Conservation (phyloP, 176 grass and related monocot genomes). For the Alopecurus myosuroides region DNA sequence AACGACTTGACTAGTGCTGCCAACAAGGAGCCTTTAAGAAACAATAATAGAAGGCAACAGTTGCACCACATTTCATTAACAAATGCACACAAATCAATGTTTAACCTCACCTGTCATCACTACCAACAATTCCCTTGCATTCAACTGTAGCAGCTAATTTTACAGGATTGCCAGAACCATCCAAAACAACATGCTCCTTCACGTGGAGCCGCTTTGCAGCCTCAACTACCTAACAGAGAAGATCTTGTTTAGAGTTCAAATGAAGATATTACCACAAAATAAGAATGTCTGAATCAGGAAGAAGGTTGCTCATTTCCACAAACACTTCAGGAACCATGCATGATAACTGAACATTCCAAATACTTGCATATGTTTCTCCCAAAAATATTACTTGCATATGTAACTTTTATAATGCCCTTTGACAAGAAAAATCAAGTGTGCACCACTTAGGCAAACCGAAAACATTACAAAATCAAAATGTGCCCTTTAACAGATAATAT, state of each 20-base stretch:
- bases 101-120: slow-evolving; percentile 81
- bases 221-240: slow-evolving; percentile 71
- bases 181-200: slow-evolving; percentile 87
- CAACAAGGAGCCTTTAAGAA: not conserved
- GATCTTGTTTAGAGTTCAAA: not conserved
- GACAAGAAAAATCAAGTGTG: not conserved
- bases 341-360: not conserved
- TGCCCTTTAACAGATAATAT: not conserved
- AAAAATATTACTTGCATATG: not conserved
- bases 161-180: slow-evolving; percentile 88
- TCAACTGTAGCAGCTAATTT: slow-evolving; percentile 97
- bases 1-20: not conserved
- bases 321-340: not conserved
- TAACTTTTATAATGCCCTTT: not conserved
- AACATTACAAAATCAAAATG: not conserved
- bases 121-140: slow-evolving; percentile 98
- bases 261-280: not conserved
- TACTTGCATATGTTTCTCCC: not conserved
- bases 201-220: slow-evolving; percentile 85
- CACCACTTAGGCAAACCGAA: not conserved
- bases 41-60: not conserved
- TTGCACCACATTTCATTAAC: not conserved
- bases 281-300: not conserved
- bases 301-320: not conserved
- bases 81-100: not conserved